Percentiles rank a stretch among this genome's conserved stretches.
These are phyloP conservation scores for Salix koriyanagi DNA, from an alignment of 345 rosid species.

Conservation along the genomic window DNA sequence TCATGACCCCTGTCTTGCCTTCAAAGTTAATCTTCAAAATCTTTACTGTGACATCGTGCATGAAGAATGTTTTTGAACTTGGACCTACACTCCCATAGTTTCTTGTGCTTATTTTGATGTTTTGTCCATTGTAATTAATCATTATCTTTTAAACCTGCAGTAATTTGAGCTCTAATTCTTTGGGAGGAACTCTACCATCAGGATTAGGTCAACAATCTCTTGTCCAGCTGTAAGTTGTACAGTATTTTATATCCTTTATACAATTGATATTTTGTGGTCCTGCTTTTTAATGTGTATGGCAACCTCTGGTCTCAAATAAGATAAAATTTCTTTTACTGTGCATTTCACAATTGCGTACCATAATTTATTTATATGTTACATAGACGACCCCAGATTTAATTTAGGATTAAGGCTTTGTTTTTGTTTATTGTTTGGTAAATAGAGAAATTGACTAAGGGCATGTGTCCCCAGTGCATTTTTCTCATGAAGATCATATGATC, in stretches of 20 bases:
- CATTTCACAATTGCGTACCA: neutral
- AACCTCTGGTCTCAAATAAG: neutral
- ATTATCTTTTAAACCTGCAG: constrained; percentile 34
- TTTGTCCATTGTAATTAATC: neutral
- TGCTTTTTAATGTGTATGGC: neutral
- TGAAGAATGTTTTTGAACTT: neutral
- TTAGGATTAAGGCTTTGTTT: neutral
- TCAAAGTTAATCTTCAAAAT: neutral
- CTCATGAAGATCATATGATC: too few species aligned
- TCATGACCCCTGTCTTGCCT: neutral
- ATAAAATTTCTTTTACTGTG: neutral
- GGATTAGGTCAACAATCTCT: constrained; percentile 81
- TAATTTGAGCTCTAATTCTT: constrained; percentile 76
- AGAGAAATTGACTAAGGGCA: neutral
- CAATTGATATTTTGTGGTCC: neutral
- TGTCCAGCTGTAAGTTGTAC: constrained; percentile 57
- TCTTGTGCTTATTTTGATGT: neutral
- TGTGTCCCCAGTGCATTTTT: neutral
- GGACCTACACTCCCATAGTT: neutral
- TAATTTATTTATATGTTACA: neutral
- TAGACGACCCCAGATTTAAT: neutral
- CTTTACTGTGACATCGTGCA: neutral
- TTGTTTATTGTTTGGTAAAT: neutral
- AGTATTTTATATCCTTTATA: neutral
- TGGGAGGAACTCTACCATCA: constrained; percentile 63